Evolutionary conservation across 108 stramenopile genomes (phyloP), one percentile per base, ranked within the genome.

Genomic region (Pinguiococcus pyrenoidosus): DNA sequence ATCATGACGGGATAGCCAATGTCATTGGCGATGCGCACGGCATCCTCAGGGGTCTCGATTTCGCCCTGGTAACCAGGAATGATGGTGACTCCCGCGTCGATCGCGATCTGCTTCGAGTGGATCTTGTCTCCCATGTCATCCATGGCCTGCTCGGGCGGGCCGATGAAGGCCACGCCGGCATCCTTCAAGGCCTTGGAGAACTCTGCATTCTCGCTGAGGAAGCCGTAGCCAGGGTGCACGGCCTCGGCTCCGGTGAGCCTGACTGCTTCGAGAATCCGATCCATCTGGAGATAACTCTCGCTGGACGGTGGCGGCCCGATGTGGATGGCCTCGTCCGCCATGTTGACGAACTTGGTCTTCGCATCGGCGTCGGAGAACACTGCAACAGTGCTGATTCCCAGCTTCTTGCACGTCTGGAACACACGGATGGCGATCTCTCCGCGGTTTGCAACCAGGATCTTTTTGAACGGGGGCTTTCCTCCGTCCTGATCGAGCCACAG

Each of bases 1-100:
- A 98, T 87, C 84, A 98, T 85, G 5, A 98, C 79, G 6, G 96
- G 96, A 57, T 92, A 98, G 8, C 96, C 96, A 37, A 98, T 84
- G 7, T 91, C 80, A 37, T 75, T 64, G 9, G 89, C 79, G 8
- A 89, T 56, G 41, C 57, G 56, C 23, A 85, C 44, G 3, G 85
- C 84, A 12, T 60, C 59, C 35, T 58, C 65, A 7, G 14, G 53
- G n/a, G 37, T 29, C 4, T 34, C 27, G 17, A 66, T 64, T 3
- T 64, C 52, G 14, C 88, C 89, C 43, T 91, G 76, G 53, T 59
- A 88, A 12, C 92, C 92, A 8, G 96, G 96, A 46, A 93, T 84
- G 10, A 73, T 85, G 38, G 72, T 78, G 0, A 94, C 87, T 7
- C 82, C 82, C 1, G 92, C 91, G 9, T 74, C 64, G 26, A 62